phyloP scores from a whole-genome alignment of 129 eudicot species.

The Rutidosis leptorrhynchoides region DNA sequence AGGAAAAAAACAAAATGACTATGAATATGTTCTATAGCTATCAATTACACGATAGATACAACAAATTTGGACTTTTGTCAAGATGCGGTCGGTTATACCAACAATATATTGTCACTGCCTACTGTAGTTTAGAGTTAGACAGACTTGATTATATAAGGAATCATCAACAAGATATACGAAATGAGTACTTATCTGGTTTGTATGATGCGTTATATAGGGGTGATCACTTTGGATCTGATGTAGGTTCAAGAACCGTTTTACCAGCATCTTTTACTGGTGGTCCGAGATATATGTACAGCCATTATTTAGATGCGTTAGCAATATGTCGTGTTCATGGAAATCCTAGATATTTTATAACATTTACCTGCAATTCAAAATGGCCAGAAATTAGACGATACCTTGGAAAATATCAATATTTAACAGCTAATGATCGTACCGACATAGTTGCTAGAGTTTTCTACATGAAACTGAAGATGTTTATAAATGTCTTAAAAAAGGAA shows the following conservation, averaged over 20 bases:
- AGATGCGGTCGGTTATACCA: neutral
- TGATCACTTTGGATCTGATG: too few species aligned
- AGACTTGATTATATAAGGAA: too few species aligned
- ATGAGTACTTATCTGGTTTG: too few species aligned
- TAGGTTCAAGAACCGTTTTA: neutral
- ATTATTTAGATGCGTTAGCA: neutral
- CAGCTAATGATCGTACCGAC: neutral
- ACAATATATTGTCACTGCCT: neutral
- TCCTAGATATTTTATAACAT: neutral
- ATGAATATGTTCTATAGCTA: conserved; percentile 5
- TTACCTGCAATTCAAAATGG: neutral
- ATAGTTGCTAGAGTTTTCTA: conserved; percentile 1
- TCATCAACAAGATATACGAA: too few species aligned
- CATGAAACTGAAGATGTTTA: too few species aligned
- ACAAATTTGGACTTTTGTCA: neutral
- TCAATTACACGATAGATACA: neutral
- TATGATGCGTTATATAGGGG: too few species aligned
- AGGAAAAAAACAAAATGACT: neutral
- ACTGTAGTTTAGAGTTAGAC: neutral
- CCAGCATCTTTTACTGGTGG: neutral
- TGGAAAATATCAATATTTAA: too few species aligned
- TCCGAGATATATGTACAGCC: too few species aligned
- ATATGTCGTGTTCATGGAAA: neutral
- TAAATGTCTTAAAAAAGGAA: too few species aligned
- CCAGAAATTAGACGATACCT: neutral